Evolutionary conservation across 169 alveolate genomes (phyloP).

Genomic region (Condylostoma magnum): DNA sequence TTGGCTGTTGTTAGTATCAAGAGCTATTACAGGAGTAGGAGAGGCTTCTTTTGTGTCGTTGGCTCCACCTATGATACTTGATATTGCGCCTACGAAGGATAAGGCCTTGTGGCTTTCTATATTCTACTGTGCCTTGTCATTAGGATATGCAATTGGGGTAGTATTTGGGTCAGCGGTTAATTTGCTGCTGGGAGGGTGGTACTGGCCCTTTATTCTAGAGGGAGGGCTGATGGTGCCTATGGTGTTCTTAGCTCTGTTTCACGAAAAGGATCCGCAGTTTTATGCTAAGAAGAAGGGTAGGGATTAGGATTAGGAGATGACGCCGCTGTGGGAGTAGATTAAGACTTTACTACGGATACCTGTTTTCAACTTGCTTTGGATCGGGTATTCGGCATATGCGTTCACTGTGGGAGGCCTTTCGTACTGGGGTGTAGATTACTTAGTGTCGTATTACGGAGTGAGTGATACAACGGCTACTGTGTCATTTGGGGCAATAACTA

Average conservation of each 20-base stretch:
- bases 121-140: conserved; percentile 1
- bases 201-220: conserved; percentile 20
- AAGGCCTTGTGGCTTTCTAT: conserved; percentile 6
- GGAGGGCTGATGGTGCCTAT: conserved; percentile 1
- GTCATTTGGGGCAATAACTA: conserved; percentile 28
- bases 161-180: conserved; percentile 4
- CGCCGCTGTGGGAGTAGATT: background rate
- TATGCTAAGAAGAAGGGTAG: background rate
- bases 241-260: background rate
- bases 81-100: conserved; percentile 25
- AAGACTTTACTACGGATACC: background rate
- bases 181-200: conserved; percentile 15
- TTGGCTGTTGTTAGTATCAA: conserved; percentile 16
- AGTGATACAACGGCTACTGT: conserved; percentile 12
- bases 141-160: conserved; percentile 30
- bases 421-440: background rate
- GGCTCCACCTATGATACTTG: conserved; percentile 34
- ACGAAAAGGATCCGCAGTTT: conserved; percentile 15
- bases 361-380: background rate
- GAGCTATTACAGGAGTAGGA: conserved; percentile 30
- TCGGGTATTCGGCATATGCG: conserved; percentile 19
- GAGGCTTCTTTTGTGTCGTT: conserved; percentile 32
- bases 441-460: background rate
- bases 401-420: conserved; percentile 32
- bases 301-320: background rate